Conservation (phyloP, 129 eudicot genomes). For the Deinandra increscens region DNA sequence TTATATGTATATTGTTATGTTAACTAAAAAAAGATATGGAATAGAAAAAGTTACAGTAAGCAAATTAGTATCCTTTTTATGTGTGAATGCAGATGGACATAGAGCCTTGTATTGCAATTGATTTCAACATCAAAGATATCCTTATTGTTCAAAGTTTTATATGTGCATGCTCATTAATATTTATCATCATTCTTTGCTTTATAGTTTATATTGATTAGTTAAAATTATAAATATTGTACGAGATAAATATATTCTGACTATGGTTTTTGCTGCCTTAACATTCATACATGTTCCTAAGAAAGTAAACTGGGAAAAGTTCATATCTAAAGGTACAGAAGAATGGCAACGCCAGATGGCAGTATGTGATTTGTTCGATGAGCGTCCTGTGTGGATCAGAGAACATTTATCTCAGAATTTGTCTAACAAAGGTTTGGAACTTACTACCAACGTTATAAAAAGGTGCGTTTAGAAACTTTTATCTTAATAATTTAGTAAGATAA, state of each 20-base stretch:
- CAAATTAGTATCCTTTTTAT: neutral
- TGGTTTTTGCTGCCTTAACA: constrained; percentile 71
- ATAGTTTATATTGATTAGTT: neutral
- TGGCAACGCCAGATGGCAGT: constrained; percentile 74
- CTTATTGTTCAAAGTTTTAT: constrained; percentile 11
- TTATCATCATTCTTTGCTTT: neutral
- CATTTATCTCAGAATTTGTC: constrained; percentile 60
- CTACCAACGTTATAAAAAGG: constrained; percentile 51
- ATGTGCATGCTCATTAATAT: neutral
- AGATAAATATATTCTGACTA: too few species aligned
- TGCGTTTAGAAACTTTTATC: constrained; percentile 22
- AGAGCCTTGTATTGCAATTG: constrained; percentile 75
- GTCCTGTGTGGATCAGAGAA: constrained; percentile 74
- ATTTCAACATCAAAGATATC: constrained; percentile 82
- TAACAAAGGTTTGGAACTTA: constrained; percentile 48
- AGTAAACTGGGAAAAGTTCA: constrained; percentile 68
- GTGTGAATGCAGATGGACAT: constrained; percentile 66
- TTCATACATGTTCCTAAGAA: constrained; percentile 81
- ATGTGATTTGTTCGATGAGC: constrained; percentile 76
- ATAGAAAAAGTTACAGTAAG: neutral
- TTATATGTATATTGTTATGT: constrained; percentile 11
- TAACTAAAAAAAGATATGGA: neutral
- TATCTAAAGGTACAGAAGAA: constrained; percentile 58
- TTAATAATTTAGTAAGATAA: too few species aligned
- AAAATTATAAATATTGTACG: too few species aligned